phyloP scores from a whole-genome alignment of 495 filamentous ascomycete genomes.

The Penicillium longicatenatum region DNA sequence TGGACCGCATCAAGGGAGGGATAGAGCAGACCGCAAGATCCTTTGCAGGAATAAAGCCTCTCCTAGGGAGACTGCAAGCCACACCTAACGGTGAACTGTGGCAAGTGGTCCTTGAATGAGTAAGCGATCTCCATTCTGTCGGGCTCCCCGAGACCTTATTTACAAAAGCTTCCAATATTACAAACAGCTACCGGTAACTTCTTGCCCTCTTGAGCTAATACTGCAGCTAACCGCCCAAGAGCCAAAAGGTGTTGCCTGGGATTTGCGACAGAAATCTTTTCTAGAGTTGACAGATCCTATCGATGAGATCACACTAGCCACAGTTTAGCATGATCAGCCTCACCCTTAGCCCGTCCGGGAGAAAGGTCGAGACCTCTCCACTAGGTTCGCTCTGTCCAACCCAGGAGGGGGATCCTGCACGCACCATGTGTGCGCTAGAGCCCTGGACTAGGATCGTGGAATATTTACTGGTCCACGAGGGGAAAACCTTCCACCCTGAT shows the following conservation, averaged over 20 bases:
- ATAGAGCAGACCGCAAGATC: conserved; percentile 23
- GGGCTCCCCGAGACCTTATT: conserved; percentile 18
- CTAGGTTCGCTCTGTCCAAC: conserved; percentile 1
- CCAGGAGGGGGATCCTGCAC: conserved; percentile 1
- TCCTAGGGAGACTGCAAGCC: conserved; percentile 18
- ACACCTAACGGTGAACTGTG: conserved; percentile 28
- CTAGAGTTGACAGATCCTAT: conserved; percentile 8
- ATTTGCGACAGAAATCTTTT: background rate
- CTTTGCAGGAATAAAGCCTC: conserved; percentile 12
- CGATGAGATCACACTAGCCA: conserved; percentile 15
- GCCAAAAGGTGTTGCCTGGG: conserved; percentile 23
- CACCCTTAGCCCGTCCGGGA: background rate
- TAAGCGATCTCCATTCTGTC: conserved; percentile 14
- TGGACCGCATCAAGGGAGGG: background rate
- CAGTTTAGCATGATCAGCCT: conserved; percentile 5
- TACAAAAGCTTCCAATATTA: conserved; percentile 3
- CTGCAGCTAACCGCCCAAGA: background rate
- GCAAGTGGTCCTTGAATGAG: conserved; percentile 12
- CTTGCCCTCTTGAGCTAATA: background rate
- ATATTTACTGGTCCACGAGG: conserved; percentile 16
- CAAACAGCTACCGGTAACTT: background rate
- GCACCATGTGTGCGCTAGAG: conserved; percentile 15
- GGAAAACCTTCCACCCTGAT: conserved; percentile 18
- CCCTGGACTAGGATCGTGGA: conserved; percentile 4
- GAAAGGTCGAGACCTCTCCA: background rate